Base-by-base conservation (phyloP, 352 stramenopile species). In the Globisporangium cylindrosporum region DNA sequence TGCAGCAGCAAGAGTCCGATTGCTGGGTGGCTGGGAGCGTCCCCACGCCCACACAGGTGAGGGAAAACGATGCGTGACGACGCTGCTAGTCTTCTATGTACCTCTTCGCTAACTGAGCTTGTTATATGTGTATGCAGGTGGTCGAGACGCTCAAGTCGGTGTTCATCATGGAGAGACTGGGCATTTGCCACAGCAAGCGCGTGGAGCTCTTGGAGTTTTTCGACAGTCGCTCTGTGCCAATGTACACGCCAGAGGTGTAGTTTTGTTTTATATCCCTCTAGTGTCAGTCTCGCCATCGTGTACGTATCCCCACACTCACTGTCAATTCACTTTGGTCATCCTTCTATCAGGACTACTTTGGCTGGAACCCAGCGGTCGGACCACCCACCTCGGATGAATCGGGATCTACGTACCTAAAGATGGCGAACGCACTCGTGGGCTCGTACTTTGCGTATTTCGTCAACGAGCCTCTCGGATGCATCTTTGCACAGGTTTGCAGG, bases 161-260 rank as follows among this genome's bases (percentile, higher is more conserved):
- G 34, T 95, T 94, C 55, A 70, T 91, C 9, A 66, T 95, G 8
- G 88, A 96, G 54, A 80, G 88, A 22, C 68, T 93, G 9, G 88
- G 88, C 8, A 82, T 93, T 22, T 79, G 73, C 41, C 82, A 94
- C 60, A 56, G 72, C 14, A 80, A 77, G 18, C 84, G 86, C 24
- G 80, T 84, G 3, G 83, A 93, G 34, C 69, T 97, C 32, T 70
- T 90, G 8, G 74, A 82, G 14, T 89, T 93, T 46, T 79, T 95
- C 18, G 77, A 86, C 29, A 43, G 27, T 15, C 80, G 73, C 25
- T 64, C 70, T 12, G 68, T 83, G 32, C 62, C 77, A 32, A 68
- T 89, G n/a, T 94, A 88, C 70, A 72, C 70, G 3, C 68, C 76
- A 12, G 73, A 67, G 66, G 82, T 90, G 34, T 49, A 65, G n/a